Evolutionary conservation across 1,139 yeast genomes (phyloP).

Genomic region (Nakaseomyces kungkrabaensis): DNA sequence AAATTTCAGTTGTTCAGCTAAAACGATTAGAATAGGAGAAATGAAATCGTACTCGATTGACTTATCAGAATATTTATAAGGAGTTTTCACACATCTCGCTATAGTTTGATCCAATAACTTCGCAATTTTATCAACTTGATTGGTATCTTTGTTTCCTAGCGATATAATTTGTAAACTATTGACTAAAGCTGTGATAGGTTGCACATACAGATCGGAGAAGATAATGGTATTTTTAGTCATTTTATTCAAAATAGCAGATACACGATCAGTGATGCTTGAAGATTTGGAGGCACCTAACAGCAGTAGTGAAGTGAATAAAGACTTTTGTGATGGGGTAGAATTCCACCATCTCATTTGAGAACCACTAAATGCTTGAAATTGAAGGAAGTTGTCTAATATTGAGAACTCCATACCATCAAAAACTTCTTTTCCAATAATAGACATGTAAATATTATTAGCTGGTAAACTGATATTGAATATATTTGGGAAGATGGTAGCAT

Average conservation of each 20-base stretch:
- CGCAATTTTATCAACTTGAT: conserved; percentile 37
- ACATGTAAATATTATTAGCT: conserved; percentile 29
- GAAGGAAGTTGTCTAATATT: conserved; percentile 39
- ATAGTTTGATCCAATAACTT: conserved; percentile 62
- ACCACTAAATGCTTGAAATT: conserved; percentile 32
- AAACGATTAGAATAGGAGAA: conserved; percentile 58
- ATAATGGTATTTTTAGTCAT: conserved; percentile 38
- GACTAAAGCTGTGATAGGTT: conserved; percentile 38
- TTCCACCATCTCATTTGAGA: conserved; percentile 58
- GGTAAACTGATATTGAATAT: conserved; percentile 25
- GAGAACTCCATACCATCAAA: conserved; percentile 44
- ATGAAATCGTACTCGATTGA: conserved; percentile 37
- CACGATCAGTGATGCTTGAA: conserved; percentile 14
- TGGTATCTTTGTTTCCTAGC: conserved; percentile 8
- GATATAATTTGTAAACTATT: conserved; percentile 31
- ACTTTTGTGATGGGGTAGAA: conserved; percentile 33
- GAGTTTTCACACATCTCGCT: conserved; percentile 58
- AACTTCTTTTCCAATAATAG: conserved; percentile 25
- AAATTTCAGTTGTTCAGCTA: conserved; percentile 66
- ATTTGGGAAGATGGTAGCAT: conserved; percentile 29
- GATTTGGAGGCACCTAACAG: conserved; percentile 36
- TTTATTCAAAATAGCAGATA: conserved; percentile 32
- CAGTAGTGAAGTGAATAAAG: conserved; percentile 52
- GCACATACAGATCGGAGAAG: conserved; percentile 38
- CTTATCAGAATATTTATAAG: conserved; percentile 73